phyloP scores from a whole-genome alignment of 73 alveolate species.

The Paramecium caudatum region DNA sequence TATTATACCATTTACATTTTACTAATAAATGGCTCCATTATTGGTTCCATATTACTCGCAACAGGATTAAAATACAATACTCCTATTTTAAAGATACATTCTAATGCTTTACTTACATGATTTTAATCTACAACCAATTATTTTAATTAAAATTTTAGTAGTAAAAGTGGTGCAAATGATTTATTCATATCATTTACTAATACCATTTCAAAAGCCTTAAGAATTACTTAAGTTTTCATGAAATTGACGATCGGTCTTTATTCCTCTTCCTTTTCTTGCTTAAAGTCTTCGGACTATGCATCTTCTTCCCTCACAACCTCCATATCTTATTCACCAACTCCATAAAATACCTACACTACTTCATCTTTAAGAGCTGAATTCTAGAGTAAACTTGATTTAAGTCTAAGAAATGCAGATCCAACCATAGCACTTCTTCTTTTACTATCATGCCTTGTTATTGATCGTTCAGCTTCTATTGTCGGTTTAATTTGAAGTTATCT shows the following conservation, averaged over 20 bases:
- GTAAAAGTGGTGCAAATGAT: conserved; percentile 44
- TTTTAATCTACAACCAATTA: conserved; percentile 12
- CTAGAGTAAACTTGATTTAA: conserved; percentile 25
- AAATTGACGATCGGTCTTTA: background rate
- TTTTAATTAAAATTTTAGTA: background rate
- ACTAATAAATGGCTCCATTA: background rate
- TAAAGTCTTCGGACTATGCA: background rate
- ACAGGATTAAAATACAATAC: conserved; percentile 45
- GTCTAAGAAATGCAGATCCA: background rate
- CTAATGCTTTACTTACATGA: background rate
- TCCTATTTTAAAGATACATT: background rate
- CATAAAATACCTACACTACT: conserved; percentile 35
- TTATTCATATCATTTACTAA: conserved; percentile 32
- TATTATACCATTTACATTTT: background rate
- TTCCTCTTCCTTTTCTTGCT: too few relatives aligned
- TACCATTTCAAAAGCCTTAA: conserved; percentile 33
- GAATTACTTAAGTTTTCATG: background rate
- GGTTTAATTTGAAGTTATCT: conserved; percentile 18
- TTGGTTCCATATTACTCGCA: conserved; percentile 65
- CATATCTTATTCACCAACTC: conserved; percentile 21
- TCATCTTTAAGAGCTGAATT: background rate
- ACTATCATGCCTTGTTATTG: background rate
- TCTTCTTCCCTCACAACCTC: conserved; percentile 11
- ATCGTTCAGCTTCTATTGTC: background rate
- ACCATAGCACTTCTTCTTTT: background rate